A percentile compares a stretch with the other conserved stretches of the same genome.
These are phyloP conservation scores for Ambrosia trifida DNA, from an alignment of 129 eudicot species.

Conservation along the genomic window DNA sequence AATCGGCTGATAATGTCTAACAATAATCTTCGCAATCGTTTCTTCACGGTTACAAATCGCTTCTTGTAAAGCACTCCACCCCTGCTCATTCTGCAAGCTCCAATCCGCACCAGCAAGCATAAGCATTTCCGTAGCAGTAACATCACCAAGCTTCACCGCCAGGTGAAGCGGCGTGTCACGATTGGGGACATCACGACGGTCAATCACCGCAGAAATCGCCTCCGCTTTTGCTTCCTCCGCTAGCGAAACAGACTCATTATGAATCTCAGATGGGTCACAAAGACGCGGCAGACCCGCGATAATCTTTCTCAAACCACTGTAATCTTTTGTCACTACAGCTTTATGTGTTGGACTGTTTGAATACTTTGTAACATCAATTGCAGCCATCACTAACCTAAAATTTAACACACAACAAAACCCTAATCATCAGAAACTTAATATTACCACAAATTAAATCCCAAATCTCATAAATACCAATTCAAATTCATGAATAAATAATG, in stretches of 20 bases:
- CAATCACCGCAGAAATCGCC: constrained; percentile 68
- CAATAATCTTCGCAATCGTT: constrained; percentile 66
- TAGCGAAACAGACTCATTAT: constrained; percentile 55
- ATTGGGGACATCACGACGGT: constrained; percentile 72
- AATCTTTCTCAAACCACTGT: constrained; percentile 53
- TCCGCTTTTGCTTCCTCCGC: constrained; percentile 83
- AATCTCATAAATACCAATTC: constrained; percentile 7
- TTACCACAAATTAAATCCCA: background rate
- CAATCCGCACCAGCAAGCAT: constrained; percentile 92
- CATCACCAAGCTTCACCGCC: constrained; percentile 77
- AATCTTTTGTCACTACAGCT: constrained; percentile 64
- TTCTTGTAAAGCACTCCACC: constrained; percentile 92
- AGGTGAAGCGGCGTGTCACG: constrained; percentile 80
- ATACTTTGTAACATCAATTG: constrained; percentile 56
- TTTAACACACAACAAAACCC: constrained; percentile 26
- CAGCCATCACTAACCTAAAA: constrained; percentile 47
- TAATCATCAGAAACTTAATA: constrained; percentile 27
- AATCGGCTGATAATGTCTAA: constrained; percentile 77
- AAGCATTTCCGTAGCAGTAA: constrained; percentile 68
- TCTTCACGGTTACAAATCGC: constrained; percentile 78
- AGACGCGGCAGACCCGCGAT: constrained; percentile 63
- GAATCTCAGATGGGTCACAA: constrained; percentile 65
- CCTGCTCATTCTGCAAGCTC: constrained; percentile 89
- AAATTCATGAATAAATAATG: background rate
- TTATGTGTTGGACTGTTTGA: constrained; percentile 68